Conservation (phyloP, 2,329 filamentous ascomycete genomes). For the Talaromyces marneffei region DNA sequence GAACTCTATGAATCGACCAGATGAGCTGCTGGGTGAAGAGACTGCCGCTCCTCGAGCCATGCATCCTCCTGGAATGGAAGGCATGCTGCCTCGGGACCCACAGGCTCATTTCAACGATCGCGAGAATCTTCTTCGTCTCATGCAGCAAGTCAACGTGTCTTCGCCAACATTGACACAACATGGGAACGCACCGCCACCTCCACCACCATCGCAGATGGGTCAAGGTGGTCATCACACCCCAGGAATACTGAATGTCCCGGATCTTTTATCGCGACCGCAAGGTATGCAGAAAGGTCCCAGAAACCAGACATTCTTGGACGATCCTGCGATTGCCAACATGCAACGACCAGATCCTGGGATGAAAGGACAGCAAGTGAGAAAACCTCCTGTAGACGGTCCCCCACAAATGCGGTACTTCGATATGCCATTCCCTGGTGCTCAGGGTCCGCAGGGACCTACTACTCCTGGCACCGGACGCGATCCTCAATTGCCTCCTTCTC, state of each 20-base stretch:
- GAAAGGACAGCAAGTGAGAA: slow-evolving; percentile 31
- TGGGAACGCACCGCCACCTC: slow-evolving; percentile 26
- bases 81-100: slow-evolving; percentile 34
- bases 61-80: slow-evolving; percentile 14
- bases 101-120: slow-evolving; percentile 57
- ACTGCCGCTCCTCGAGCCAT: slow-evolving; percentile 17
- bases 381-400: slow-evolving; percentile 32
- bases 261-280: slow-evolving; percentile 31
- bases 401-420: slow-evolving; percentile 36
- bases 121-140: slow-evolving; percentile 80
- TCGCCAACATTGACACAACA: slow-evolving; percentile 20
- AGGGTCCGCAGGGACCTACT: slow-evolving; percentile 19
- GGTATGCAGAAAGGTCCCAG: slow-evolving; percentile 30
- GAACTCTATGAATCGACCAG: slow-evolving; percentile 18
- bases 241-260: slow-evolving; percentile 33
- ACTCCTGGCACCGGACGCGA: slow-evolving; percentile 1
- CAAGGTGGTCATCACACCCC: slow-evolving; percentile 23
- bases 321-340: slow-evolving; percentile 40
- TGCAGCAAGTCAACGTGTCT: slow-evolving; percentile 54
- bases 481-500: slow-evolving; percentile 17
- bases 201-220: slow-evolving; percentile 17
- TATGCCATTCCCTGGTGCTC: slow-evolving; percentile 19
- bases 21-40: slow-evolving; percentile 28
- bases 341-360: slow-evolving; percentile 31
- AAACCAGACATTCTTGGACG: slow-evolving; percentile 37